Percentiles rank a stretch among this genome's conserved stretches.
Evolutionary conservation across 257 asterid genomes (phyloP).

Genomic region (Penstemon davidsonii): DNA sequence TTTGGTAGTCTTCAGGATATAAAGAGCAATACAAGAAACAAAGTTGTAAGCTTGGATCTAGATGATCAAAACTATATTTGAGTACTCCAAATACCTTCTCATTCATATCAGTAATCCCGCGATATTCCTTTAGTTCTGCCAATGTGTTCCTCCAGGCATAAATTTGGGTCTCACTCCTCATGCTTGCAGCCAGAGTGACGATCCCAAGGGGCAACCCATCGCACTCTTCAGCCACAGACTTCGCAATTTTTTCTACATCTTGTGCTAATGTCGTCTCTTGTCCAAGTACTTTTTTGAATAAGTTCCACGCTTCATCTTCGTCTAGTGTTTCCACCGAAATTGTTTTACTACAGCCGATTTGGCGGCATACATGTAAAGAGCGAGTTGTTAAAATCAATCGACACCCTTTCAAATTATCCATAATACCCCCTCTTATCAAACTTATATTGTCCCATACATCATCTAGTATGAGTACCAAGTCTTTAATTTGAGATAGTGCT

Average conservation of each 20-base stretch:
- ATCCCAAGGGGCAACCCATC: too few relatives aligned
- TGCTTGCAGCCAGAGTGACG: neutral
- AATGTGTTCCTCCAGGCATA: neutral
- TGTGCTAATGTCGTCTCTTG: neutral
- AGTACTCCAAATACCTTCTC: neutral
- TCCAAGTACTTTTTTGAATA: slow-evolving; percentile 19
- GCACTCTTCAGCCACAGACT: too few relatives aligned
- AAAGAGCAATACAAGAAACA: neutral
- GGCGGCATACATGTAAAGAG: slow-evolving; percentile 13
- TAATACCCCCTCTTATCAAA: too few relatives aligned
- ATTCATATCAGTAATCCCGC: too few relatives aligned
- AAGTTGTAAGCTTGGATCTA: too few relatives aligned
- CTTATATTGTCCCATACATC: too few relatives aligned
- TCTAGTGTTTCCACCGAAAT: slow-evolving; percentile 1
- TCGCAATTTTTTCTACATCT: slow-evolving; percentile 11
- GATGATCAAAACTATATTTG: too few relatives aligned
- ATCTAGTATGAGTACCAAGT: too few relatives aligned
- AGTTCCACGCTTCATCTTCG: slow-evolving; percentile 16
- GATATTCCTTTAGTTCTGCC: neutral
- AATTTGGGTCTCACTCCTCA: neutral
- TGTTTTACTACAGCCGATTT: neutral
- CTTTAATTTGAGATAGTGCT: too few relatives aligned
- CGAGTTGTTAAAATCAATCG: neutral
- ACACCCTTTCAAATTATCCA: too few relatives aligned
- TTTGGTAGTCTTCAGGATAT: slow-evolving; percentile 26